phyloP scores from a whole-genome alignment of 2,329 filamentous ascomycete species.

The Cercospora zeae-maydis region DNA sequence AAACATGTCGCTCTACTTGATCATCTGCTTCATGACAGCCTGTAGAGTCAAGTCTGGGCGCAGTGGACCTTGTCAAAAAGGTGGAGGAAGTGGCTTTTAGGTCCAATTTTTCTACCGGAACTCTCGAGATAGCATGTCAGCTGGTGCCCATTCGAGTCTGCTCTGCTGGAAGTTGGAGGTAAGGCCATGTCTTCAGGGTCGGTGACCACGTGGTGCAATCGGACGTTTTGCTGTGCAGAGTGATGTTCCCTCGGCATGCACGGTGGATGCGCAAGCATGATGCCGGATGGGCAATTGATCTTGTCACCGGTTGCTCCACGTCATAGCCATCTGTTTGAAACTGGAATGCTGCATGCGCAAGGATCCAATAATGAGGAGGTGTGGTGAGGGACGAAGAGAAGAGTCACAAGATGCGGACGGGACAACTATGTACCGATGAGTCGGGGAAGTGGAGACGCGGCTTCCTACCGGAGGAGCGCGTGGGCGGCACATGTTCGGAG shows the following conservation, averaged over 20 bases:
- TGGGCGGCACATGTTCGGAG: no score
- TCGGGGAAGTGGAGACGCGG: neutral
- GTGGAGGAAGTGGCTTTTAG: neutral
- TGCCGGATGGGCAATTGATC: neutral
- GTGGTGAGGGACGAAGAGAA: neutral
- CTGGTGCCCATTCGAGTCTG: neutral
- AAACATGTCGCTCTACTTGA: neutral
- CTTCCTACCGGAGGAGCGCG: neutral
- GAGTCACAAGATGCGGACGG: neutral
- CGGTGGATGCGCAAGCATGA: neutral
- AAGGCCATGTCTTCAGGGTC: neutral
- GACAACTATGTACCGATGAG: neutral
- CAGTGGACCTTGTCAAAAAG: neutral
- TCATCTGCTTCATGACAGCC: neutral
- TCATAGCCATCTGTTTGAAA: neutral
- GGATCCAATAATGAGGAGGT: neutral
- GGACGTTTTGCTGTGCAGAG: slow-evolving; percentile 2
- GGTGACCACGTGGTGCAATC: slow-evolving; percentile 3
- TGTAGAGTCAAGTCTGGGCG: neutral
- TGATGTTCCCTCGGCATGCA: neutral
- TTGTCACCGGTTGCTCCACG: slow-evolving; percentile 1
- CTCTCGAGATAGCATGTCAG: neutral
- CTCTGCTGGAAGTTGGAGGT: neutral
- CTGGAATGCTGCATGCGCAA: neutral
- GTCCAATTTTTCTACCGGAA: neutral